phyloP scores from a whole-genome alignment of 352 stramenopile genomes.

The Aphanomyces cochlioides region DNA sequence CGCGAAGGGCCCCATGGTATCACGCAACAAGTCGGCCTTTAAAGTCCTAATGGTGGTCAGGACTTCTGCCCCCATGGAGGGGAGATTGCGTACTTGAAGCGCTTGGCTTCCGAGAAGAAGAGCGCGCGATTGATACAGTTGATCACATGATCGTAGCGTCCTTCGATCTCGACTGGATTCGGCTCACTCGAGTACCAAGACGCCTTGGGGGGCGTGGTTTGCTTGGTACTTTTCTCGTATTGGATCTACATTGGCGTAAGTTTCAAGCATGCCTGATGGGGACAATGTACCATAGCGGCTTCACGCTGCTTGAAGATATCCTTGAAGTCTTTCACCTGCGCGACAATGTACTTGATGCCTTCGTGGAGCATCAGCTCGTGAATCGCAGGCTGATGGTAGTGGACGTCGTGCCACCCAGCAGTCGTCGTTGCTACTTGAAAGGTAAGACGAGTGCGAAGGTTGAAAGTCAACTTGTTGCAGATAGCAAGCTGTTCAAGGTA shows the following conservation, averaged over 20 bases:
- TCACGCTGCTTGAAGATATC: conserved; percentile 55
- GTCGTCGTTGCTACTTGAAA: conserved; percentile 36
- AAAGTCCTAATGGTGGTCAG: conserved; percentile 32
- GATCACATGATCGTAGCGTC: conserved; percentile 40
- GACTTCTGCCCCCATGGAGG: not conserved
- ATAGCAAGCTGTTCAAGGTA: conserved; percentile 41
- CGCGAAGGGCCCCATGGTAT: conserved; percentile 56
- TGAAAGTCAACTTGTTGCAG: conserved; percentile 46
- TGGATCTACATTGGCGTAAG: conserved; percentile 23
- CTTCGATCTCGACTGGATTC: conserved; percentile 37
- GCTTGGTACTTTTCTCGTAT: conserved; percentile 28
- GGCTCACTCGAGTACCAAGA: conserved; percentile 47
- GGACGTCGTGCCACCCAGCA: conserved; percentile 46
- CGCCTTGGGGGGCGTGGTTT: conserved; percentile 30
- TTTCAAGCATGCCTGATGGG: not conserved
- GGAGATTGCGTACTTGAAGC: conserved; percentile 41
- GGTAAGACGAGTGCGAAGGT: conserved; percentile 27
- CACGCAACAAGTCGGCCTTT: conserved; percentile 42
- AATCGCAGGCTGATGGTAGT: conserved; percentile 51
- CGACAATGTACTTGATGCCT: conserved; percentile 57
- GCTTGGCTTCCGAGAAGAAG: conserved; percentile 56
- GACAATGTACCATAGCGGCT: conserved; percentile 31
- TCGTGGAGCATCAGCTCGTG: conserved; percentile 66
- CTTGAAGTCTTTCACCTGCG: conserved; percentile 55
- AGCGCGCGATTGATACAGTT: conserved; percentile 58